Conservation (phyloP, 768 basidiomycete genomes). For the Suillus brevipes region DNA sequence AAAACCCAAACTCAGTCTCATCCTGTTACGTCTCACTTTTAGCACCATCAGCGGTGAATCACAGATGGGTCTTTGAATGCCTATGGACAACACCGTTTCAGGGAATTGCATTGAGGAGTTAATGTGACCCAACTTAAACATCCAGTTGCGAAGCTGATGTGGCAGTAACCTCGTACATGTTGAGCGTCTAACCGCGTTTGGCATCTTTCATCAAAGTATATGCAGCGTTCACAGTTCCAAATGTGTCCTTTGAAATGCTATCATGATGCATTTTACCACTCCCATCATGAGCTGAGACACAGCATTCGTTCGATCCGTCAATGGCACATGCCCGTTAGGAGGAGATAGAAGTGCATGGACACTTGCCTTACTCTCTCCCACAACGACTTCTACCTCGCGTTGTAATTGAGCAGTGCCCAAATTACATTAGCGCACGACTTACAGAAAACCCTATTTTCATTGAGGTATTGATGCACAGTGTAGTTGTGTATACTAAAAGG, state of each 20-base stretch:
- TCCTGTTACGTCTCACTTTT: too few relatives aligned
- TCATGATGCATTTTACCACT: not conserved
- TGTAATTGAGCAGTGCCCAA: not conserved
- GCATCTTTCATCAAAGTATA: not conserved
- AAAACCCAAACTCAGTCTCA: too few relatives aligned
- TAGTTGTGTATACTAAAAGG: not conserved
- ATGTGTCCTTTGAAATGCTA: not conserved
- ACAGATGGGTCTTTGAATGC: not conserved
- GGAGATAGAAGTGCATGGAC: not conserved
- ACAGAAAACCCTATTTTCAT: not conserved
- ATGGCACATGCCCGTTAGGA: not conserved
- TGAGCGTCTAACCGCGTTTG: not conserved
- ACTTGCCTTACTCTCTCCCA: not conserved
- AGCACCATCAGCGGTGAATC: too few relatives aligned
- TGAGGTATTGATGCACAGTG: not conserved
- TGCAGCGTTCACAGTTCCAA: not conserved
- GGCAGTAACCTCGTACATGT: not conserved
- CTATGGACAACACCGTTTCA: not conserved
- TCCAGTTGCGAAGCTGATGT: not conserved
- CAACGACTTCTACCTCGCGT: not conserved
- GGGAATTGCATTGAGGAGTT: not conserved
- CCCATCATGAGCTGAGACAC: conserved; percentile 3
- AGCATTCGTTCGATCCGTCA: not conserved
- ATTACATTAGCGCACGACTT: not conserved
- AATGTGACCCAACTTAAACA: not conserved